Base-by-base conservation (phyloP, 306 rosid genomes). In the Cicer cuneatum region DNA sequence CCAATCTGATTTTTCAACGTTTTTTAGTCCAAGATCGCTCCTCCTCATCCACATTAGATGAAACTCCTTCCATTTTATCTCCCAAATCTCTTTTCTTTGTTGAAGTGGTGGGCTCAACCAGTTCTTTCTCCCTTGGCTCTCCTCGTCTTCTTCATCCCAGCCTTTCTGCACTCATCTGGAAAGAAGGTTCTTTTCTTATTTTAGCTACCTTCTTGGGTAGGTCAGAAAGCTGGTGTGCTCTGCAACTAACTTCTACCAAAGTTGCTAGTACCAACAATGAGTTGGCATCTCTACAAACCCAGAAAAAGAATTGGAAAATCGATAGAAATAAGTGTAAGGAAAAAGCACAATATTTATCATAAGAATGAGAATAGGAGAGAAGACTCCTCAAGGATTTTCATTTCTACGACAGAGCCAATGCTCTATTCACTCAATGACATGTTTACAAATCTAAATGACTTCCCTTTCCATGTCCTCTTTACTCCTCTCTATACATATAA, bases 331-430 rank as follows among this genome's bases (percentile, higher is more conserved):
- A 58, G 12, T 58, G 65, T 29, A 10, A 1, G 37, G 62, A 56
- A 21, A 5, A n/a, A 58, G 12, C 65, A 58, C 6, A 1, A 10
- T 29, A 11, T 29, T 58, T 5, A 58, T 29, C 8, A 8, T 29
- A 33, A 58, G 65, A 58, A 33, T 21, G 37, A 58, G 16, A 58
- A 58, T 58, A 33, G 54, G 54, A 12, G 64, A 29, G 64, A 58
- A 58, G 33, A 29, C 15, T 58, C 41, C 64, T 49, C 64, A 58
- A 19, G 16, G 40, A 1, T 58, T 58, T 12, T 15, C 40, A 6
- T 8, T 57, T 58, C 41, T 58, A 58, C 16, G 2, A 58, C 40
- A 1, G 15, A 11, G 39, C 64, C 11, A 29, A 5, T 49, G 54
- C 19, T 6, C n/a, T 19, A 56, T 54, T 58, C 64, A 29, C 37